These are phyloP conservation scores for Annulohypoxylon stygium DNA, from an alignment of 495 filamentous ascomycete species.

Conservation along the genomic window DNA sequence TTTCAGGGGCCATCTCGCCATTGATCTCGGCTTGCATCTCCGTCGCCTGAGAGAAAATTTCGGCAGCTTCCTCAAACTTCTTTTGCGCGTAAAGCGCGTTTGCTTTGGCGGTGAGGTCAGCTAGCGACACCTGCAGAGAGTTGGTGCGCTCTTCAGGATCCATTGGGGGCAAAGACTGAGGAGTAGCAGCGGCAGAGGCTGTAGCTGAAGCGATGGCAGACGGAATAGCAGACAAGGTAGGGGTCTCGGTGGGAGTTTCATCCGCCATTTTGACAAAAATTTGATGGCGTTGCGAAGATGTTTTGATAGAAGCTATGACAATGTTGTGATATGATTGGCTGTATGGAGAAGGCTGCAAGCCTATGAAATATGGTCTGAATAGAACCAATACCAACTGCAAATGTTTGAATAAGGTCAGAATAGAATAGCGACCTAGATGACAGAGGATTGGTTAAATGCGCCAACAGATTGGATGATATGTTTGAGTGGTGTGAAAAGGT, in stretches of 20 bases:
- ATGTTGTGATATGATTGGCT: slow-evolving; percentile 16
- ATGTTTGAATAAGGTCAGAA: slow-evolving; percentile 1
- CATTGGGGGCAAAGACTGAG: slow-evolving; percentile 50
- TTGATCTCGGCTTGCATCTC: slow-evolving; percentile 92
- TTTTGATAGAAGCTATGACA: not conserved
- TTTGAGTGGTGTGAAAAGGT: slow-evolving; percentile 24
- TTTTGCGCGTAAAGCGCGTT: slow-evolving; percentile 80
- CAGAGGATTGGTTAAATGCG: slow-evolving; percentile 15
- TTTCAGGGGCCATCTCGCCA: slow-evolving; percentile 88
- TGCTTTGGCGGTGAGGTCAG: slow-evolving; percentile 67
- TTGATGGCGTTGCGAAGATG: slow-evolving; percentile 3
- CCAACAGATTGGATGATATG: slow-evolving; percentile 7
- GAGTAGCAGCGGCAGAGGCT: slow-evolving; percentile 44
- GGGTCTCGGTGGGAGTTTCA: slow-evolving; percentile 46
- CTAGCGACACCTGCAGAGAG: slow-evolving; percentile 67
- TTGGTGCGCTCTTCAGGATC: slow-evolving; percentile 58
- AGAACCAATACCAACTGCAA: slow-evolving; percentile 5
- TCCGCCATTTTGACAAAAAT: slow-evolving; percentile 45
- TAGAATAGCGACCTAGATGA: slow-evolving; percentile 1
- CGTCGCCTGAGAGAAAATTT: slow-evolving; percentile 87
- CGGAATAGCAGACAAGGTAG: slow-evolving; percentile 45
- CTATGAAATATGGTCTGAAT: not conserved
- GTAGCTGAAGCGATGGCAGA: slow-evolving; percentile 46
- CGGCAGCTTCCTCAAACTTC: slow-evolving; percentile 84
- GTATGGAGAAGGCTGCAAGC: not conserved